phyloP scores from a whole-genome alignment of 2,329 filamentous ascomycete genomes.

The Alternaria gaisen region DNA sequence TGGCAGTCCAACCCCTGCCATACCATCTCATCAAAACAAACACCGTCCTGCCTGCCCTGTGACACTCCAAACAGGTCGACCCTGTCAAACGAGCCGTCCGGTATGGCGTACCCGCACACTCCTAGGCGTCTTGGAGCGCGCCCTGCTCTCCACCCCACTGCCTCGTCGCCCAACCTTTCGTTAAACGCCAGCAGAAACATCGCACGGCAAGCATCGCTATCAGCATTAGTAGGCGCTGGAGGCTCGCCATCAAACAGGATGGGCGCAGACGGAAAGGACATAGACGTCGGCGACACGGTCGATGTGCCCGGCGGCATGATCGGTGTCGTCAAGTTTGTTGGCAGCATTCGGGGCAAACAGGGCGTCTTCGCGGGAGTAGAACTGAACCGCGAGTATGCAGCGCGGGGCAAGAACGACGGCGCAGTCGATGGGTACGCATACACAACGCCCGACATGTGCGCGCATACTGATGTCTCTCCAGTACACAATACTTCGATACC shows the following conservation, averaged over 20 bases:
- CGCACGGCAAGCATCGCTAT: slow-evolving; percentile 75
- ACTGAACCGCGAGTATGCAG: slow-evolving; percentile 79
- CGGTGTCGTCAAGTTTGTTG: slow-evolving; percentile 88
- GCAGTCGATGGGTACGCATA: slow-evolving; percentile 86
- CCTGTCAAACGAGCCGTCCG: slow-evolving; percentile 21
- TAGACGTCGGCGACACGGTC: slow-evolving; percentile 82
- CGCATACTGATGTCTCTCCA: slow-evolving; percentile 34
- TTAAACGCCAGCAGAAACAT: slow-evolving; percentile 57
- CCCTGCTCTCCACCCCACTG: slow-evolving; percentile 53
- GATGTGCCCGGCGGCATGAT: slow-evolving; percentile 95
- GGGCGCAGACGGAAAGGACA: slow-evolving; percentile 59
- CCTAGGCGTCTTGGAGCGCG: slow-evolving; percentile 51
- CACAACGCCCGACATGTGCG: background rate
- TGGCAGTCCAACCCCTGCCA: slow-evolving; percentile 12
- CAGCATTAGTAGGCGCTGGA: slow-evolving; percentile 68
- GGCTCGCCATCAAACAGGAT: slow-evolving; percentile 52
- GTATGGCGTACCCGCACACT: slow-evolving; percentile 54
- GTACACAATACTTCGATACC: slow-evolving; percentile 80
- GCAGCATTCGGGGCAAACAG: slow-evolving; percentile 85
- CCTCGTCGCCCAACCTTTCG: slow-evolving; percentile 55
- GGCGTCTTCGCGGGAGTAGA: slow-evolving; percentile 94
- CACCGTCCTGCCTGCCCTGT: slow-evolving; percentile 21
- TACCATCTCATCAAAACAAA: slow-evolving; percentile 24
- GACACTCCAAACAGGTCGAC: slow-evolving; percentile 20
- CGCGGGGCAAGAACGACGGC: slow-evolving; percentile 91